Percentiles rank a stretch among this genome's conserved stretches.
Conservation (phyloP, 495 filamentous ascomycete species). For the Penicillium egyptiacum region DNA sequence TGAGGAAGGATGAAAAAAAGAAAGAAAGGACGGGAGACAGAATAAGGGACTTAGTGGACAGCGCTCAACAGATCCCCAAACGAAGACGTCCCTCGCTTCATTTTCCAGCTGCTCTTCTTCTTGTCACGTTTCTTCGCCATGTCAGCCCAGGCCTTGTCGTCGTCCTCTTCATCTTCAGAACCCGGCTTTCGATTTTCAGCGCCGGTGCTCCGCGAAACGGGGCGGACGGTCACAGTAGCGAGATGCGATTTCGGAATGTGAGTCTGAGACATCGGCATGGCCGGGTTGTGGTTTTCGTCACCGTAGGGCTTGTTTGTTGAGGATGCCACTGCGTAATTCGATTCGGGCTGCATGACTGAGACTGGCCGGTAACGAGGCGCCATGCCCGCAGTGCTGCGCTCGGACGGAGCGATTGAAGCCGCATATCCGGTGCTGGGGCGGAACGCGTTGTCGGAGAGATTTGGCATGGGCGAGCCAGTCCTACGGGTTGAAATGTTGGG, state of each 20-base stretch:
- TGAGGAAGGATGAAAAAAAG: slow-evolving; percentile 2
- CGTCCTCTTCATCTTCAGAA: slow-evolving; percentile 69
- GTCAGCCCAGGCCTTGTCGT: slow-evolving; percentile 82
- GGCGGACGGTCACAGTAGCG: slow-evolving; percentile 39
- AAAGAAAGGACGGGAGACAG: not conserved
- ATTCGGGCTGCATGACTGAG: slow-evolving; percentile 49
- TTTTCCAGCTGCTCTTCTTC: slow-evolving; percentile 72
- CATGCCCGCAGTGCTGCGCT: slow-evolving; percentile 88
- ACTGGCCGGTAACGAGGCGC: slow-evolving; percentile 93
- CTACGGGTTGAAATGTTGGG: slow-evolving; percentile 62
- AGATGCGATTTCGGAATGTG: slow-evolving; percentile 35
- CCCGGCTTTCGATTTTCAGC: slow-evolving; percentile 24
- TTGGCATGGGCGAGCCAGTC: slow-evolving; percentile 36
- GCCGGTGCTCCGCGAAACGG: slow-evolving; percentile 34
- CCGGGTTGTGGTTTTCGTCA: slow-evolving; percentile 43
- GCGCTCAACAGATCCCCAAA: slow-evolving; percentile 46
- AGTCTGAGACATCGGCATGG: slow-evolving; percentile 23
- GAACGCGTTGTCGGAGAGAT: slow-evolving; percentile 29
- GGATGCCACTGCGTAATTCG: slow-evolving; percentile 49
- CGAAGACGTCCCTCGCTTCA: slow-evolving; percentile 56
- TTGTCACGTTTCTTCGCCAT: slow-evolving; percentile 83
- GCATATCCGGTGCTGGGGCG: slow-evolving; percentile 54
- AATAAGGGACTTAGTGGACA: slow-evolving; percentile 36
- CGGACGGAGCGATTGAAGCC: slow-evolving; percentile 83
- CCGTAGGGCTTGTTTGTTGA: slow-evolving; percentile 51